Evolutionary conservation across 192 early-diverging fungal species (phyloP).

Genomic region (Powellomyces hirtus): DNA sequence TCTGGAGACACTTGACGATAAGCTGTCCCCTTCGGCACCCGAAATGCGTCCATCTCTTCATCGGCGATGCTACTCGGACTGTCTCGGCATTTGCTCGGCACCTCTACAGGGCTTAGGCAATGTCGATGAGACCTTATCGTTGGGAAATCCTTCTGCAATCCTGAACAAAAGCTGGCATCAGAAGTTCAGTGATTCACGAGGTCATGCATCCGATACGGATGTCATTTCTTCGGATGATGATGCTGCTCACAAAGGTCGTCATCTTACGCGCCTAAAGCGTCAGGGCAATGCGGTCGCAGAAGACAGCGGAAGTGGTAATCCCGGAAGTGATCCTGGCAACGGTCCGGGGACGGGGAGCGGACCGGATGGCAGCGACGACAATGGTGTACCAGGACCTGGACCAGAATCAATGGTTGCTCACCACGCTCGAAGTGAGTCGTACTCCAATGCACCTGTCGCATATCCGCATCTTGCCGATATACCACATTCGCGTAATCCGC

Average conservation of each 20-base stretch:
- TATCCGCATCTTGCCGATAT: not conserved
- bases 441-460: not conserved
- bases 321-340: not conserved
- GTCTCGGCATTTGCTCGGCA: not conserved
- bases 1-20: too few relatives aligned
- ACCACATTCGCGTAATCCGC: not conserved
- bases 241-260: too few relatives aligned
- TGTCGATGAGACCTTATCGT: too few relatives aligned
- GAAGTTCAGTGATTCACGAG: slow-evolving; percentile 1
- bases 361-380: too few relatives aligned
- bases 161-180: slow-evolving; percentile 1
- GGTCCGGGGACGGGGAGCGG: not conserved
- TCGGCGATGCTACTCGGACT: slow-evolving; percentile 7
- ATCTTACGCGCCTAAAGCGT: not conserved
- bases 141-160: too few relatives aligned
- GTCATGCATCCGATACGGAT: slow-evolving; percentile 9
- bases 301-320: not conserved
- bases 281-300: not conserved
- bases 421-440: not conserved
- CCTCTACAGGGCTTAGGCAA: not conserved
- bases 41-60: too few relatives aligned
- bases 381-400: not conserved
- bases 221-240: not conserved
- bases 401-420: not conserved
- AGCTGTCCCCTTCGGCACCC: too few relatives aligned